Conservation (phyloP, 495 filamentous ascomycete genomes). For the Aspergillus saccharolyticus region DNA sequence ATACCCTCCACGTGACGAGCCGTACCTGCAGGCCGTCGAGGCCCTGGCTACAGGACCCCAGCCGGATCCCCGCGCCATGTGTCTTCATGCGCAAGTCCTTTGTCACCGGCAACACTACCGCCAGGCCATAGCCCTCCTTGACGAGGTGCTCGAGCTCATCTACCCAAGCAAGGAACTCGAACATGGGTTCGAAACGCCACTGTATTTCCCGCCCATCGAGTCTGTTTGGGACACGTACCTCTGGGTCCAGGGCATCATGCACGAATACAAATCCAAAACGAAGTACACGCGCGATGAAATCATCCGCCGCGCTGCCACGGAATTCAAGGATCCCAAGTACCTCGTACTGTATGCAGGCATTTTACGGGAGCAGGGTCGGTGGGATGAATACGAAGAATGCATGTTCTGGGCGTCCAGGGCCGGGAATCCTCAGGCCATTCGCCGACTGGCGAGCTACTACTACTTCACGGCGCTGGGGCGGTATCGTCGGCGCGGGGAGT, state of each 20-base stretch:
- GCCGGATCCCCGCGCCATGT: constrained; percentile 28
- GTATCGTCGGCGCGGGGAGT: constrained; percentile 23
- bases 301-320: constrained; percentile 19
- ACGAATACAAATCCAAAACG: constrained; percentile 1
- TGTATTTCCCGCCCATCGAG: constrained; percentile 1
- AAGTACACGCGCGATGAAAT: neutral
- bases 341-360: constrained; percentile 25
- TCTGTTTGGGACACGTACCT: constrained; percentile 26
- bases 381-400: constrained; percentile 31
- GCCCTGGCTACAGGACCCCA: constrained; percentile 15
- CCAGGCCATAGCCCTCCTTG: constrained; percentile 22
- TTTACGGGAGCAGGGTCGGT: constrained; percentile 18
- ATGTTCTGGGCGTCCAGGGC: constrained; percentile 32
- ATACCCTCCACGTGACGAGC: constrained; percentile 2
- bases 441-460: constrained; percentile 38
- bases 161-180: constrained; percentile 7
- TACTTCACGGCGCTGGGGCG: constrained; percentile 26
- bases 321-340: constrained; percentile 30
- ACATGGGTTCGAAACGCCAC: neutral
- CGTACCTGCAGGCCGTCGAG: constrained; percentile 18
- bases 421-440: constrained; percentile 24
- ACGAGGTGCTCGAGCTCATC: constrained; percentile 22
- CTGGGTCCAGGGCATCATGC: constrained; percentile 16
- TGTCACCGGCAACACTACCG: constrained; percentile 16
- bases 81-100: constrained; percentile 28